A percentile compares a stretch with the other conserved stretches of the same genome.
Conservation (phyloP, 768 basidiomycete species). For the Sporobolomyces roseus region DNA sequence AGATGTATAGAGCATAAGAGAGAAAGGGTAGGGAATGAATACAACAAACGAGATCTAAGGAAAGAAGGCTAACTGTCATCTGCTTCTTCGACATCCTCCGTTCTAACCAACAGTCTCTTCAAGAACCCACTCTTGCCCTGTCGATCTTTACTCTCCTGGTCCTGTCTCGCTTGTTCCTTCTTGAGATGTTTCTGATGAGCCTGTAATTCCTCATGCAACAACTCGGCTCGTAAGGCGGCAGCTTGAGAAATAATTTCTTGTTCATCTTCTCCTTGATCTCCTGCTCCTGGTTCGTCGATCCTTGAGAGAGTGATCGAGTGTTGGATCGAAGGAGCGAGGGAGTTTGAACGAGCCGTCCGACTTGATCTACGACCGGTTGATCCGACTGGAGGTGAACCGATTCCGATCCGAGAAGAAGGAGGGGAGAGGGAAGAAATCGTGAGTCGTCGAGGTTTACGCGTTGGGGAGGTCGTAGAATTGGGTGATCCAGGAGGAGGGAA, state of each 20-base stretch:
- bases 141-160: constrained; percentile 11
- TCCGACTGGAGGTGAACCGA: constrained; percentile 5
- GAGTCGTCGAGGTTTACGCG: constrained; percentile 7
- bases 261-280: neutral
- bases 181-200: constrained; percentile 18
- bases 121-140: constrained; percentile 16
- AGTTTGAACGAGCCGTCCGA: constrained; percentile 13
- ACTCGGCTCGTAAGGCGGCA: constrained; percentile 25
- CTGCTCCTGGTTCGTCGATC: constrained; percentile 1
- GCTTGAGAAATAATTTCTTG: constrained; percentile 26
- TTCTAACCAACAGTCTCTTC: neutral
- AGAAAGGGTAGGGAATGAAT: neutral
- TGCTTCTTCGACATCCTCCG: constrained; percentile 1
- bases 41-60: too few species aligned
- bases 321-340: constrained; percentile 15
- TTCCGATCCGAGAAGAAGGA: constrained; percentile 25
- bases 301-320: constrained; percentile 15
- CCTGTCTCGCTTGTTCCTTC: neutral
- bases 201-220: constrained; percentile 33
- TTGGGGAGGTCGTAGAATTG: constrained; percentile 28
- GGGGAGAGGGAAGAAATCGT: constrained; percentile 41
- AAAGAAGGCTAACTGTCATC: neutral
- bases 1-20: neutral
- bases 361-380: neutral
- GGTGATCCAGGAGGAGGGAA: constrained; percentile 46